Conservation (phyloP, 1,284 basidiomycete species). For the Schizophyllum amplum region DNA sequence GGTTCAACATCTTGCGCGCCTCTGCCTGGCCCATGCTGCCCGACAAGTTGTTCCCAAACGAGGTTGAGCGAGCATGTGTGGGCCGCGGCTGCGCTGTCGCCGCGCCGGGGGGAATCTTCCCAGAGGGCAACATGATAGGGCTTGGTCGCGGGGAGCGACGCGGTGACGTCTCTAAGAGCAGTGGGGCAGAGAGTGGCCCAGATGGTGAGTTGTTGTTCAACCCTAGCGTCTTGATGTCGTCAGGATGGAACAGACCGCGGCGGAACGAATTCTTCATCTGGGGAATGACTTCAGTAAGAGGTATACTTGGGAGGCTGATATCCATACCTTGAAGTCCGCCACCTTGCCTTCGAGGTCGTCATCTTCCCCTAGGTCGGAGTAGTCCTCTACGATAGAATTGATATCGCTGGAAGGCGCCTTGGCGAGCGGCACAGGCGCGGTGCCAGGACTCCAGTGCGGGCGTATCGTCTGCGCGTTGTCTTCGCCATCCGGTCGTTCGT, state of each 20-base stretch:
- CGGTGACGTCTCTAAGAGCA: slow-evolving; percentile 9
- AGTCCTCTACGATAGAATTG: slow-evolving; percentile 75
- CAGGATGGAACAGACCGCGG: slow-evolving; percentile 77
- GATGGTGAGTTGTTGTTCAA: slow-evolving; percentile 29
- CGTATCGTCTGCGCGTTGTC: slow-evolving; percentile 75
- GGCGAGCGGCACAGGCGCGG: slow-evolving; percentile 43
- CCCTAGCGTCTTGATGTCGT: slow-evolving; percentile 75
- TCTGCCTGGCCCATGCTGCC: slow-evolving; percentile 55
- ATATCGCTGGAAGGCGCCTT: slow-evolving; percentile 54
- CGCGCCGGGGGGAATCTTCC: slow-evolving; percentile 8
- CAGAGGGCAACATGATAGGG: slow-evolving; percentile 25
- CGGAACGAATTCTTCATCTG: slow-evolving; percentile 66
- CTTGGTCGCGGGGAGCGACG: slow-evolving; percentile 20
- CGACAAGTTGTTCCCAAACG: slow-evolving; percentile 38
- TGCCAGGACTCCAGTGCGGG: slow-evolving; percentile 58
- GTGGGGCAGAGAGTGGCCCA: slow-evolving; percentile 39
- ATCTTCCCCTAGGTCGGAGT: slow-evolving; percentile 80
- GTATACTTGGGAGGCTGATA: not conserved
- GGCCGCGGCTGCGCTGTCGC: slow-evolving; percentile 16
- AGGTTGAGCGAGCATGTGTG: slow-evolving; percentile 50
- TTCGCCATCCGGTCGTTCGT: slow-evolving; percentile 48
- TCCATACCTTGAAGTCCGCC: slow-evolving; percentile 67
- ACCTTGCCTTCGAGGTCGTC: slow-evolving; percentile 71
- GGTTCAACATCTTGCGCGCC: slow-evolving; percentile 40
- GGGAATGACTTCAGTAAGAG: not conserved